Evolutionary conservation across 1,284 basidiomycete species (phyloP).

Genomic region (Gymnopus androsaceus): DNA sequence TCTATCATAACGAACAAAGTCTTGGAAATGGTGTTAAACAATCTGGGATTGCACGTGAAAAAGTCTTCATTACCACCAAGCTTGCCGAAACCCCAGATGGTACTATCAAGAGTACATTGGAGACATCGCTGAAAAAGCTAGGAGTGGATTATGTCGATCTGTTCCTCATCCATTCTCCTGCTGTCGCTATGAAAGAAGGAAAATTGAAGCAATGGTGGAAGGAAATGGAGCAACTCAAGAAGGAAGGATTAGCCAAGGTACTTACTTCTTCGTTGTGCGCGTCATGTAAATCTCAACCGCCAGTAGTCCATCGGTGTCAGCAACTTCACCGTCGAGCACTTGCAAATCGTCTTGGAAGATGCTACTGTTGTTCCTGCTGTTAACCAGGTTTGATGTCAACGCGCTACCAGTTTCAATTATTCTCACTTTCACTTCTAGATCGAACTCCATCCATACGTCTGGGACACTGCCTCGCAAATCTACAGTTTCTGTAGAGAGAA

Average conservation of each 20-base stretch:
- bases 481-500: constrained; percentile 57
- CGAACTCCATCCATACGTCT: constrained; percentile 82
- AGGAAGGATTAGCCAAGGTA: constrained; percentile 65
- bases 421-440: constrained; percentile 47
- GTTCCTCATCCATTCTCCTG: constrained; percentile 75
- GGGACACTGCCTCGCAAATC: constrained; percentile 56
- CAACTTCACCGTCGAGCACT: constrained; percentile 73
- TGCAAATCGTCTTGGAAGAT: constrained; percentile 61
- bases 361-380: constrained; percentile 67
- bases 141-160: constrained; percentile 72
- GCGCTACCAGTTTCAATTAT: constrained; percentile 9
- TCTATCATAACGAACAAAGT: constrained; percentile 39
- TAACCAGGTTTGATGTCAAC: constrained; percentile 64
- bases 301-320: constrained; percentile 72
- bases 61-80: constrained; percentile 68
- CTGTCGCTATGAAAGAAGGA: constrained; percentile 38
- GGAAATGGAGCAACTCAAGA: constrained; percentile 68
- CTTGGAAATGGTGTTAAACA: constrained; percentile 43
- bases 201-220: constrained; percentile 65
- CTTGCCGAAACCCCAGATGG: constrained; percentile 36
- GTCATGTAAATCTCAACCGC: background rate
- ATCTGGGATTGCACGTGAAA: constrained; percentile 54
- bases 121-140: constrained; percentile 60
- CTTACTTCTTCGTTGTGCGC: background rate
- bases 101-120: constrained; percentile 52